phyloP scores from a whole-genome alignment of 73 alveolate genomes.

The Tetrahymena elliotti region DNA sequence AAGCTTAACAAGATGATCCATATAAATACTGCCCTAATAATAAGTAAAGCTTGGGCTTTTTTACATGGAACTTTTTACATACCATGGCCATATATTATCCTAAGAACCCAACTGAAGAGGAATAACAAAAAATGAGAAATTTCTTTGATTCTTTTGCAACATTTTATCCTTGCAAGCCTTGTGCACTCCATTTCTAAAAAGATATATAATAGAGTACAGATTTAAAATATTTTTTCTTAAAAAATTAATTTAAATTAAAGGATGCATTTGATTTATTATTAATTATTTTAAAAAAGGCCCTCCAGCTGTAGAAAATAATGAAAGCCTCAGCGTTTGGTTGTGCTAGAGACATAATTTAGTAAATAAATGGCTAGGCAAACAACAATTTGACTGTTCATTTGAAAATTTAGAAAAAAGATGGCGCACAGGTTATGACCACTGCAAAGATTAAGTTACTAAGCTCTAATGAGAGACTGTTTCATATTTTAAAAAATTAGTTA shows the following conservation, averaged over 20 bases:
- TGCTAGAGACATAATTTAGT: constrained; percentile 33
- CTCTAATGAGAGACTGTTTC: not conserved
- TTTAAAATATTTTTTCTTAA: not conserved
- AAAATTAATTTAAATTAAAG: too few relatives aligned
- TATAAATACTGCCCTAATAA: constrained; percentile 2
- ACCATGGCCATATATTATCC: constrained; percentile 42
- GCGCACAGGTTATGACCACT: constrained; percentile 22
- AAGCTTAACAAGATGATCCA: not conserved
- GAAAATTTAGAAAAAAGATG: constrained; percentile 30
- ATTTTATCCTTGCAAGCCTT: constrained; percentile 23
- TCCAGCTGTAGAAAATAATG: constrained; percentile 2
- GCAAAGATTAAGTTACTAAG: not conserved
- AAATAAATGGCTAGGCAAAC: constrained; percentile 5
- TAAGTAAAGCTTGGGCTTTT: constrained; percentile 2
- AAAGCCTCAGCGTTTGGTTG: constrained; percentile 17
- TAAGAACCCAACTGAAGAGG: constrained; percentile 19
- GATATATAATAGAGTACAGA: not conserved
- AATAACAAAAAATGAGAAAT: constrained; percentile 19
- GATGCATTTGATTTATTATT: too few relatives aligned
- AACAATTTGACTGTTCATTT: constrained; percentile 21
- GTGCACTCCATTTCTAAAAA: constrained; percentile 16
- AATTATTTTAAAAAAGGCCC: constrained; percentile 20
- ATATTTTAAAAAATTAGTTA: not conserved
- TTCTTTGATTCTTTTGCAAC: constrained; percentile 23
- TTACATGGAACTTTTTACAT: constrained; percentile 33